Conservation (phyloP, 2,329 filamentous ascomycete species). For the Nemania sp. region DNA sequence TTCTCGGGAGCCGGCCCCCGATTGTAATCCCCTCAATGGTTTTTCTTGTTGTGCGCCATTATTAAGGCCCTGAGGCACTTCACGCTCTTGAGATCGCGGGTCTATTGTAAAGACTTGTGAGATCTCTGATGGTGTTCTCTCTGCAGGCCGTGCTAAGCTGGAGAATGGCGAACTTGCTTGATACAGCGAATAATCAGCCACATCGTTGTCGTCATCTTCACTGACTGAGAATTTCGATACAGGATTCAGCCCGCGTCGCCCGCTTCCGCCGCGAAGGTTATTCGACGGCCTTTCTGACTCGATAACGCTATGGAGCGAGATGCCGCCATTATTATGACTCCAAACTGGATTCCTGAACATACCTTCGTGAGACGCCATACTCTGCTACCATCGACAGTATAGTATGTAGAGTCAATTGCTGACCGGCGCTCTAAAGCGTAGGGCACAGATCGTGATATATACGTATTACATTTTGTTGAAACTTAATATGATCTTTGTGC, state of each 20-base stretch:
- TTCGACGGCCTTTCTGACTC: slow-evolving; percentile 33
- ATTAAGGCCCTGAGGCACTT: slow-evolving; percentile 16
- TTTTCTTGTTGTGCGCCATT: slow-evolving; percentile 28
- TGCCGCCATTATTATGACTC: slow-evolving; percentile 39
- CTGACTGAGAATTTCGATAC: slow-evolving; percentile 43
- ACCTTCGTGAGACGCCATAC: slow-evolving; percentile 41
- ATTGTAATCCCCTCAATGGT: slow-evolving; percentile 17
- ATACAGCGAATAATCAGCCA: slow-evolving; percentile 25
- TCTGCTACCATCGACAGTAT: not conserved
- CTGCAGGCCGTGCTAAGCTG: slow-evolving; percentile 8
- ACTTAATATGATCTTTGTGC: not conserved
- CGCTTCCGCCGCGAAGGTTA: not conserved
- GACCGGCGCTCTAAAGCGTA: not conserved
- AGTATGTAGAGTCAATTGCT: not conserved
- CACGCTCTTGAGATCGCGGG: slow-evolving; percentile 16
- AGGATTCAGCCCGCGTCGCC: not conserved
- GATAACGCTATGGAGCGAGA: slow-evolving; percentile 39
- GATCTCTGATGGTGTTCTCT: slow-evolving; percentile 33
- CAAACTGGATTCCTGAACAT: slow-evolving; percentile 44
- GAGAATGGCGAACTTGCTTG: slow-evolving; percentile 30
- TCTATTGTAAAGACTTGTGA: slow-evolving; percentile 28
- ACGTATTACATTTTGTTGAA: not conserved
- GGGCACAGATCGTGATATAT: not conserved
- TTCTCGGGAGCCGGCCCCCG: not conserved
- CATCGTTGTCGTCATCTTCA: slow-evolving; percentile 35